These are phyloP conservation scores for Cladophialophora bantiana DNA, from an alignment of 2,329 filamentous ascomycete genomes.

Conservation along the genomic window DNA sequence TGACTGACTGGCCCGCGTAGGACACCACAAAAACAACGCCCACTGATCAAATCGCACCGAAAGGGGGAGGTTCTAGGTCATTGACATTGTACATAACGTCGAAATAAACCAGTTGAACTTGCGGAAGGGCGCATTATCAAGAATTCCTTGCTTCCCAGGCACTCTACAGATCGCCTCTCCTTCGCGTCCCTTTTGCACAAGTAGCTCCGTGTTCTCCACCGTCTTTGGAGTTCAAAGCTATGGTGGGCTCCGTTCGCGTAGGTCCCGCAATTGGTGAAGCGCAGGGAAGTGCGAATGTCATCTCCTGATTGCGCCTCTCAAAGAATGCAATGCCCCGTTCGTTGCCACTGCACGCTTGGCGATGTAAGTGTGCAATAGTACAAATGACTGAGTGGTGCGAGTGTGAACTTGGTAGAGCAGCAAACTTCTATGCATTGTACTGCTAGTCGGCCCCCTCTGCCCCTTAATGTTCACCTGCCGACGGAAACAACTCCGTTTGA, in stretches of 20 bases:
- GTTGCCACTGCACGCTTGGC: too few relatives aligned
- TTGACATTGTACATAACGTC: slow-evolving; percentile 19
- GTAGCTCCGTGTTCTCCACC: neutral
- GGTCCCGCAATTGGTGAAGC: neutral
- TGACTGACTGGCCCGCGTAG: slow-evolving; percentile 56
- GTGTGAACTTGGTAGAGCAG: too few relatives aligned
- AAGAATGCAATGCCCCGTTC: too few relatives aligned
- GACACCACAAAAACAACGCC: slow-evolving; percentile 99
- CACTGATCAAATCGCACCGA: slow-evolving; percentile 69
- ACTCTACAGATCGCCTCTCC: neutral
- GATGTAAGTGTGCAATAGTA: too few relatives aligned
- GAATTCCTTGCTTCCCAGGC: neutral
- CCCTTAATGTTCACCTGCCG: too few relatives aligned
- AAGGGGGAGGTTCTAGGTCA: neutral
- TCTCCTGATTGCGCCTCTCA: too few relatives aligned
- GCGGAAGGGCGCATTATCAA: slow-evolving; percentile 7
- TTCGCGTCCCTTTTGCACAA: neutral
- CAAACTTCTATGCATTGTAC: too few relatives aligned
- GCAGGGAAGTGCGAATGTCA: too few relatives aligned
- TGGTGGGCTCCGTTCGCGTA: neutral
- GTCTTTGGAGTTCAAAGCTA: neutral
- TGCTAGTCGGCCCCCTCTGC: too few relatives aligned
- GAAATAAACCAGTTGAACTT: slow-evolving; percentile 13
- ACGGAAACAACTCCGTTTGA: too few relatives aligned
- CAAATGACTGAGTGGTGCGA: too few relatives aligned